Evolutionary conservation across 192 early-diverging fungal genomes (phyloP).

Genomic region (Coemansia erecta): DNA sequence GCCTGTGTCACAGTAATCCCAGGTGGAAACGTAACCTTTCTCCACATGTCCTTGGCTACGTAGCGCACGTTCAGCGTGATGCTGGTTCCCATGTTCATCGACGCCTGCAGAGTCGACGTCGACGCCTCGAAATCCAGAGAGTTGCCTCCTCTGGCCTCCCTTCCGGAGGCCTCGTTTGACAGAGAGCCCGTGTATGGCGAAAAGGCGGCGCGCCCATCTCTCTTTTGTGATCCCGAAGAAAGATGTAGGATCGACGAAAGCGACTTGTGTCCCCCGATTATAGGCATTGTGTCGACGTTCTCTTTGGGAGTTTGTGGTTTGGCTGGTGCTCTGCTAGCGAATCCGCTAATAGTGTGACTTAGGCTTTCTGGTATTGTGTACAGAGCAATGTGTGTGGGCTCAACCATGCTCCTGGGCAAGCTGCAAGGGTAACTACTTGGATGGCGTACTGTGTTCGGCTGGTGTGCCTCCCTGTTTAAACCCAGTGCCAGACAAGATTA

Average conservation of each 20-base stretch:
- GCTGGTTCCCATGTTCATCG: constrained; percentile 36
- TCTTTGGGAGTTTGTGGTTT: constrained; percentile 15
- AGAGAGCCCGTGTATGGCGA: constrained; percentile 47
- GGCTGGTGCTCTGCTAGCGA: constrained; percentile 11
- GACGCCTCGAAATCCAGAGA: constrained; percentile 5
- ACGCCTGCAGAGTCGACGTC: constrained; percentile 1
- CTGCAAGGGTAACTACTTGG: background rate
- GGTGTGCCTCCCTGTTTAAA: too few species aligned
- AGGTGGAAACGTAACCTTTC: constrained; percentile 50
- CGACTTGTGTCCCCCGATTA: constrained; percentile 47
- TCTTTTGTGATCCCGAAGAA: constrained; percentile 26
- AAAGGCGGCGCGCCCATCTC: constrained; percentile 33
- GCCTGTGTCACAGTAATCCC: constrained; percentile 55
- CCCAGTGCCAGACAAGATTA: background rate
- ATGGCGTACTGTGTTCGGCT: too few species aligned
- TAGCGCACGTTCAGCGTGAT: constrained; percentile 52
- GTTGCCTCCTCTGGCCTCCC: constrained; percentile 5
- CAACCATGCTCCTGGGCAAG: constrained; percentile 35
- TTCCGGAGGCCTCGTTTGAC: constrained; percentile 5
- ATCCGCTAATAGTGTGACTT: constrained; percentile 27
- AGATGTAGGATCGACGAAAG: constrained; percentile 45
- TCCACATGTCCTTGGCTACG: constrained; percentile 55
- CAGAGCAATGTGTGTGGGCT: constrained; percentile 39
- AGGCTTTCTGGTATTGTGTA: constrained; percentile 50
- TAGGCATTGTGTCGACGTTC: constrained; percentile 33